Evolutionary conservation across 164 flowering plant species (phyloP).

Genomic region (Vitis cinerea): DNA sequence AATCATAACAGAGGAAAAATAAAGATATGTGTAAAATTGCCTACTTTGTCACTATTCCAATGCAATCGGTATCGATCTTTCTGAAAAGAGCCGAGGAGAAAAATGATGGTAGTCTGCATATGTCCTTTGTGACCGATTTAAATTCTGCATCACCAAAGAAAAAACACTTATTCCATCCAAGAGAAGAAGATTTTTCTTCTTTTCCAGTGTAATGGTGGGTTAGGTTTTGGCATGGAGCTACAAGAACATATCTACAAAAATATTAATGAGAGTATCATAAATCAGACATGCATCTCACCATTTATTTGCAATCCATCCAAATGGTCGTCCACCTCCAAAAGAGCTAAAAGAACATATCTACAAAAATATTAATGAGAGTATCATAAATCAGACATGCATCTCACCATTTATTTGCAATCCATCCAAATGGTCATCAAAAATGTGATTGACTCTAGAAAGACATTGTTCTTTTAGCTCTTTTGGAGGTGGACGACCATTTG

Average conservation of each 20-base stretch:
- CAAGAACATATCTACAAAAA: background rate
- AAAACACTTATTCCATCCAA: background rate
- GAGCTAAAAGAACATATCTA: no score
- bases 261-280: background rate
- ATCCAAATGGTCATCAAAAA: conserved; percentile 57
- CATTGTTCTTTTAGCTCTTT: conserved; percentile 70
- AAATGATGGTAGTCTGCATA: conserved; percentile 91
- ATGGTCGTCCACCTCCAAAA: no score
- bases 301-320: conserved; percentile 61
- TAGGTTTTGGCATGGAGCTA: no score
- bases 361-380: background rate
- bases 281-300: conserved; percentile 38
- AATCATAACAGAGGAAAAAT: background rate
- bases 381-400: conserved; percentile 2
- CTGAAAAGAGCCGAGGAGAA: conserved; percentile 71
- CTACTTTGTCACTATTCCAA: conserved; percentile 78
- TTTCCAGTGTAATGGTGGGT: no score
- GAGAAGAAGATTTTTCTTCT: background rate
- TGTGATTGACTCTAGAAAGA: conserved; percentile 51
- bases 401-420: conserved; percentile 73
- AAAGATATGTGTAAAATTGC: background rate
- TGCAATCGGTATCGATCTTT: conserved; percentile 63
- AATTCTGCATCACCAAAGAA: conserved; percentile 50
- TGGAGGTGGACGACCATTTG: conserved; percentile 85
- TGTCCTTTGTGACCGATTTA: conserved; percentile 64